Percentiles rank a stretch among this genome's conserved stretches.
These are phyloP conservation scores for Ehretia macrophylla DNA, from an alignment of 257 asterid species.

Conservation along the genomic window DNA sequence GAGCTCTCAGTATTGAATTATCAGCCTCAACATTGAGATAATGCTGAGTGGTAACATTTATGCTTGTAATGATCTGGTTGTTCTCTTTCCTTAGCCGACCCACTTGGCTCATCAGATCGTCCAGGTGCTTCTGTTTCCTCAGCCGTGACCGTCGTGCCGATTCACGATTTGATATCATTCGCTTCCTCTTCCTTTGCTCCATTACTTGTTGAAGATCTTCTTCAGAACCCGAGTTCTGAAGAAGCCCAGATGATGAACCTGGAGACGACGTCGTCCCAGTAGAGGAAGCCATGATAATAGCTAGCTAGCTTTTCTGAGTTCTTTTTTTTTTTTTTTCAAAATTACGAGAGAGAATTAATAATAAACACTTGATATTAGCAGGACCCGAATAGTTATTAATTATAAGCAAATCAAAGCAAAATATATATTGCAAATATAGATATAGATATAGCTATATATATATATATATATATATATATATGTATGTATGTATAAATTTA, in stretches of 20 bases:
- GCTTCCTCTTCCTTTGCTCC: conserved; percentile 71
- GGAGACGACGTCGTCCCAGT: conserved; percentile 48
- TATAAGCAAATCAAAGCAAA: neutral
- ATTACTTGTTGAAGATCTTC: conserved; percentile 54
- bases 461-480: conserved; percentile 2
- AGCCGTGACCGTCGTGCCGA: conserved; percentile 93
- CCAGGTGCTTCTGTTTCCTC: conserved; percentile 83
- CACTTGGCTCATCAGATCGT: conserved; percentile 64
- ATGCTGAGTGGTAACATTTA: conserved; percentile 48
- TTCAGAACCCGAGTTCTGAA: conserved; percentile 64
- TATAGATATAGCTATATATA: neutral
- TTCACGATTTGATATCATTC: conserved; percentile 93
- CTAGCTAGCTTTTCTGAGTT: neutral
- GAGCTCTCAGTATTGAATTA: conserved; percentile 75
- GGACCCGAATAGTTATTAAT: conserved; percentile 35
- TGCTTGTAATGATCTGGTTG: conserved; percentile 42
- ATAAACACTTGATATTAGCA: conserved; percentile 18
- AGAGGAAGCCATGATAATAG: conserved; percentile 55
- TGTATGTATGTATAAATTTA: neutral
- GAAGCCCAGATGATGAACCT: conserved; percentile 36
- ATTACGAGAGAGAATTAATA: neutral
- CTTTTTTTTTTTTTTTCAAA: neutral
- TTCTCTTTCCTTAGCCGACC: conserved; percentile 52
- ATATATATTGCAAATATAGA: neutral
- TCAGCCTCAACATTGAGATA: conserved; percentile 61